Evolutionary conservation across 2,329 filamentous ascomycete genomes (phyloP), one percentile per base, ranked within the genome.

Genomic region (Pleomassaria siparia): DNA sequence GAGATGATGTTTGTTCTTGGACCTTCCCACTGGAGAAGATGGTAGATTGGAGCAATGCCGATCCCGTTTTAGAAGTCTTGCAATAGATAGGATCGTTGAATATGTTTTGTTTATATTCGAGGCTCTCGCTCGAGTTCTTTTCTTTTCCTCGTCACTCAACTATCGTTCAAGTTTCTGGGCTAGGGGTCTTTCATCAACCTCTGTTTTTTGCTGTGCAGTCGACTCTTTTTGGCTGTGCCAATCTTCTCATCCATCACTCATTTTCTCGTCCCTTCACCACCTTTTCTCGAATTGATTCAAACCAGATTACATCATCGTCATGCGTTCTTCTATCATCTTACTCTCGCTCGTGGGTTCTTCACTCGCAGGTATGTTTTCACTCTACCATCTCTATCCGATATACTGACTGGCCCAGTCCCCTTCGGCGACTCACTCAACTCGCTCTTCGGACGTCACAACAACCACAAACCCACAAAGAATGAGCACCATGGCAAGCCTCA

Each of bases 271-370:
- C 29, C 21, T 13, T 43, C 22, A 16, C 13, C 43, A 28, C 36
- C 20, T 11, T 30, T 37, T 29, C 35, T 46, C 42, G 20, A 15
- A 44, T n/a, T n/a, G n/a, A 20, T 25, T 30, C 28, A 18, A 29
- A 18, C 42, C 36, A 41, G 18, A 18, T 29, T 20, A 29, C 9
- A n/a, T 3, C 20, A 9, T 37, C 36, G 26, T 12, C 16, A 51
- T 51, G 48, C 48, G 41, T 47, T 41, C 40, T n/a, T 41, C 40
- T n/a, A 4, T 39, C 18, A 18, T 47, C 20, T 2, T 46, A 7
- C 40, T 51, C 32, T 12, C 40, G 24, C 33, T 51, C n/a, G 9
- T 35, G 5, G 20, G 33, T 21, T 32, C 44, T 13, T n/a, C 48
- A 8, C 21, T 47, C 26, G 40, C 48, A 24, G 6, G 33, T 44